Evolutionary conservation across 352 stramenopile genomes (phyloP).

Genomic region (Phytophthora tubulina): DNA sequence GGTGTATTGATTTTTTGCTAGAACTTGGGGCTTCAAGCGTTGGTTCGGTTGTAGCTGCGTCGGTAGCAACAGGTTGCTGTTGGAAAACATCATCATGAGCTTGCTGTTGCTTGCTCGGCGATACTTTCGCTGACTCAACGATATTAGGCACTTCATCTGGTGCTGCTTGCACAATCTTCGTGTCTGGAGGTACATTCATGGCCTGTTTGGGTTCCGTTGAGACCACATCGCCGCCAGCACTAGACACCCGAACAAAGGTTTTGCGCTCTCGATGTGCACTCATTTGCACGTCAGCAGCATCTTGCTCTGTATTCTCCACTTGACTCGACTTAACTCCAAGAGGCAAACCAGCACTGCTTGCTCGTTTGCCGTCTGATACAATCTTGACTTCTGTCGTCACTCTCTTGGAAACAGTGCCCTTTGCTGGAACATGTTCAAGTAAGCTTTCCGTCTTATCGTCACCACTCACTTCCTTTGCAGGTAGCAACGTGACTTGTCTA

Average conservation of each 20-base stretch:
- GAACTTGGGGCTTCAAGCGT: background rate
- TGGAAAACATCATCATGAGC: background rate
- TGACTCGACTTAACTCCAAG: background rate
- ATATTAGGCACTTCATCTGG: background rate
- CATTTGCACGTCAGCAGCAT: background rate
- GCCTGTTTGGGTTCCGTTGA: background rate
- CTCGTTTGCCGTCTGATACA: background rate
- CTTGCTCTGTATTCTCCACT: background rate
- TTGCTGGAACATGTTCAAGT: background rate
- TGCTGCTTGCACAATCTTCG: background rate
- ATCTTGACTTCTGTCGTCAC: background rate
- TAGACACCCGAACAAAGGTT: background rate
- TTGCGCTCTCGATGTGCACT: background rate
- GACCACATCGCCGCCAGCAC: background rate
- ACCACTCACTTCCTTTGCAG: background rate
- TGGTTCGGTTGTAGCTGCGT: background rate
- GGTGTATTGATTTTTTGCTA: slow-evolving; percentile 4
- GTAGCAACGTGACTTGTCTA: background rate
- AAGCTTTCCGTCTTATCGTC: background rate
- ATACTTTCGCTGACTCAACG: background rate
- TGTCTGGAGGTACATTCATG: background rate
- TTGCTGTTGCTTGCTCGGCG: background rate
- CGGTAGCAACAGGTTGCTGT: background rate
- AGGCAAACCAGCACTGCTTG: slow-evolving; percentile 8
- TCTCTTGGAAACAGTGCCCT: background rate